Percentiles rank a stretch among this genome's conserved stretches.
Conservation (phyloP, 495 filamentous ascomycete genomes). For the Cryomyces minteri region DNA sequence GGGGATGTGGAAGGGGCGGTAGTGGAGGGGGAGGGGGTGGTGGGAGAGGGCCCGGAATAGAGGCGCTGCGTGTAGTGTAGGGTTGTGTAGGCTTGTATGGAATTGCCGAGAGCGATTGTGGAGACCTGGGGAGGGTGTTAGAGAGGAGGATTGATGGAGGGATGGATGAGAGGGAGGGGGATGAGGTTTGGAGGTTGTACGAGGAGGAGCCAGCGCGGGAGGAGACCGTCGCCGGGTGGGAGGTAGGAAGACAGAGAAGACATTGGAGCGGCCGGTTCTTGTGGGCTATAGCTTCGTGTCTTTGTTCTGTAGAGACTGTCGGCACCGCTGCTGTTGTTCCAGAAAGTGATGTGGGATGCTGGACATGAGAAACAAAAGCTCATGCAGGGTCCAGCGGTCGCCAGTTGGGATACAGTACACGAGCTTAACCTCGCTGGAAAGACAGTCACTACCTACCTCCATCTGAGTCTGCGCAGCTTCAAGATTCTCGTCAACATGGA, state of each 20-base stretch:
- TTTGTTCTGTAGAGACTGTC: no score
- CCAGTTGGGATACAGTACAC: no score
- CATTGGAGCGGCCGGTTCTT: neutral
- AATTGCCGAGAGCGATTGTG: conserved; percentile 60
- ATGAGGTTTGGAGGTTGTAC: conserved; percentile 1
- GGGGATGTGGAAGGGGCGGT: conserved; percentile 20
- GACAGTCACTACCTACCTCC: no score
- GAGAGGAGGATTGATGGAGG: neutral
- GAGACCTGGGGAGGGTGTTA: conserved; percentile 37
- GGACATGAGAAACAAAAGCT: no score
- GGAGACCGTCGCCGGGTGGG: conserved; percentile 2
- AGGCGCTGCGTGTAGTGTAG: conserved; percentile 55
- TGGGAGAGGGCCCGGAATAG: conserved; percentile 33
- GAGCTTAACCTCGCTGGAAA: no score
- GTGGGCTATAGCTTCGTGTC: no score
- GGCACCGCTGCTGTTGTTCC: no score
- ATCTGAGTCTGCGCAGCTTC: neutral
- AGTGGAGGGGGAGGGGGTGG: conserved; percentile 19
- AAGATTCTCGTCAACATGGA: neutral
- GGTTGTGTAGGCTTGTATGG: conserved; percentile 60
- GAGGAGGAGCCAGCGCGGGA: conserved; percentile 13
- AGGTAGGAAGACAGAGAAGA: conserved; percentile 1
- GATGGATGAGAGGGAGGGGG: neutral
- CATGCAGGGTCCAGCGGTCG: no score
- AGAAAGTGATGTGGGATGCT: no score